Base-by-base conservation (phyloP, 2,329 filamentous ascomycete genomes). In the Cylindrodendrum hubeiense region DNA sequence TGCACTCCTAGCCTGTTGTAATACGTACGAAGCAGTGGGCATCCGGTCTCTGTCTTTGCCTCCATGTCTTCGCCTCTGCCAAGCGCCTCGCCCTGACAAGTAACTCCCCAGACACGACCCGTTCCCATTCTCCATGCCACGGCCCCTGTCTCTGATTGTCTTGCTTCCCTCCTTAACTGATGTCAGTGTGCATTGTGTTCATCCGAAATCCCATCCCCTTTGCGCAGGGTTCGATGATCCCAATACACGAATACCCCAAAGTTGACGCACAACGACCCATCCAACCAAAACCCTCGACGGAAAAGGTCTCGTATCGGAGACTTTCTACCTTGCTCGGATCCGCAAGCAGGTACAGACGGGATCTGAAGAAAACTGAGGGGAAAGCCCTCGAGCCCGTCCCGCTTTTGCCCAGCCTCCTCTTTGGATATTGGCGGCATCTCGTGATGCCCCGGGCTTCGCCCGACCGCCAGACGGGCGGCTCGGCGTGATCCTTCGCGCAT, bases 171-270 rank as follows among this genome's bases (percentile, higher is more conserved):
- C 41, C 37, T 15, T 49, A n/a, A 28, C 19, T 44, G 47, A 46
- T 60, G 46, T 56, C 47, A 51, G 33, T 28, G 49, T 55, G 56
- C 55, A 64, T 58, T 33, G 28, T 55, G 41, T 63, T 54, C 39
- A 30, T 57, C 37, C 34, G 28, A n/a, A 37, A 19, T 34, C 5
- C 19, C 34, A 55, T 56, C 33, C 43, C 30, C 21, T 46, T 30
- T n/a, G 12, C 61, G 19, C 34, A 26, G 12, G 19, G 22, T 19
- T 46, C 28, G 50, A 21, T 55, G 55, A 53, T 53, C 26, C 15
- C 39, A 64, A 52, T 59, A 28, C 46, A 19, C 56, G 44, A 21
- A 13, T 37, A 34, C 26, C n/a, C n/a, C n/a, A n/a, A n/a, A n/a
- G n/a, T n/a, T n/a, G n/a, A n/a, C n/a, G n/a, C n/a, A n/a, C n/a